Base-by-base conservation (phyloP, 1,284 basidiomycete genomes). In the Tylopilus sp. region DNA sequence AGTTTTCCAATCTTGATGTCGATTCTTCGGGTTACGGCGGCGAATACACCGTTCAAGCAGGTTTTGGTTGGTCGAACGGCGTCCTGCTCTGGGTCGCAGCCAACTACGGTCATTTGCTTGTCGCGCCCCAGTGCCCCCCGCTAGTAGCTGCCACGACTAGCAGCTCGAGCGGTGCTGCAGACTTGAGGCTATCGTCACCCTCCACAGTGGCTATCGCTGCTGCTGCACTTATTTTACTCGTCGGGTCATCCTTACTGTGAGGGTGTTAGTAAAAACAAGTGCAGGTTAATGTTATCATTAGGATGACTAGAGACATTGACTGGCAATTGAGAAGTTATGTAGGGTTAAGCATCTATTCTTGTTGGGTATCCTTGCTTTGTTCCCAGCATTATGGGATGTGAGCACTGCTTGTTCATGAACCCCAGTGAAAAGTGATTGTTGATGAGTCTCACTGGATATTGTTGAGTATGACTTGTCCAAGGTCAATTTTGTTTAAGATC, bases 11-110 rank as follows among this genome's bases (percentile, higher is more conserved):
- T 44, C 68, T 81, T 2, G 84, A 95, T 53, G 77, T 92, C 21
- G 89, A 94, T 67, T 88, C 86, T 2, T 87, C 90, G 0, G 93
- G 92, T 5, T 76, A 76, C 15, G 92, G 92, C 6, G 91, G 92
- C 16, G 91, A 94, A 73, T 94, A 94, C 58, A 85, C 81, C 1
- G 88, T 89, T 3, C 87, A 87, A 68, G 77, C 74, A 12, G 88
- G 87, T 15, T 90, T 91, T 61, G 89, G 92, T n/a, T 95, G 92
- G 92, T 93, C 91, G 25, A 94, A 94, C 64, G 92, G 90, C 29
- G 89, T 88, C 11, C 66, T 81, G 47, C 77, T 92, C 35, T 92
- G 86, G 85, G 70, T 85, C 8, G 84, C 87, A 6, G 82, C 79
- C 51, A 77, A 75, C 41, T 92, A 86, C 59, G 89, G 89, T 0